Base-by-base conservation (phyloP, 345 rosid species). In the Bruguiera parviflora region DNA sequence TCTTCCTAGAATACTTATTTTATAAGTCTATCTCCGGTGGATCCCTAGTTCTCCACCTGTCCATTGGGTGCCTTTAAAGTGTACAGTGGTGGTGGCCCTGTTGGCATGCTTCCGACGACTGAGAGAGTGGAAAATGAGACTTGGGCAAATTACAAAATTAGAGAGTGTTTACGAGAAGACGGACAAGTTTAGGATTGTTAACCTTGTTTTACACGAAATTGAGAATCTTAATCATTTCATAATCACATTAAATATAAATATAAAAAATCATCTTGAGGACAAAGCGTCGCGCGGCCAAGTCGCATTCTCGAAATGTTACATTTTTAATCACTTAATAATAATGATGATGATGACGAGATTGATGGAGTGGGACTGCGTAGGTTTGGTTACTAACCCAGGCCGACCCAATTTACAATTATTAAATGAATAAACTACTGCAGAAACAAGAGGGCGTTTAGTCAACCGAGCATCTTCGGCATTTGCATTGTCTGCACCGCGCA, bases 11-110 rank as follows among this genome's bases (percentile, higher is more conserved):
- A 29, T 65, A 70, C 63, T 71, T 71, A 33, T 13, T 11, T 18
- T 9, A 10, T 29, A 65, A 75, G 85, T 74, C 20, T 67, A 47
- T 57, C 8, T 13, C 58, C 0, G 18, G 49, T 4, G 3, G 3
- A 15, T 13, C 49, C 52, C 61, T 53, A 22, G 1, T 24, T 5
- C 21, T 67, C 62, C 79, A 82, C 66, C 24, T 73, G 78, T 70
- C 75, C 43, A 37, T 75, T 61, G 83, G 71, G 77, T 79, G 84
- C 74, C 86, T 84, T 82, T 15, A 55, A 84, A 84, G 84, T 74
- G 73, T 76, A 70, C 55, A 22, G 33, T 18, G 71, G 49, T 13
- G 15, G 49, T 43, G 49, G 49, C 46, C 66, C 53, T 64, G 39
- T 70, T 75, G 52, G 58, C 21, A 58, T 57, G 16, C 53, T 57